Base-by-base conservation (phyloP, 176 grass and related monocot species). In the Carex kokanica region DNA sequence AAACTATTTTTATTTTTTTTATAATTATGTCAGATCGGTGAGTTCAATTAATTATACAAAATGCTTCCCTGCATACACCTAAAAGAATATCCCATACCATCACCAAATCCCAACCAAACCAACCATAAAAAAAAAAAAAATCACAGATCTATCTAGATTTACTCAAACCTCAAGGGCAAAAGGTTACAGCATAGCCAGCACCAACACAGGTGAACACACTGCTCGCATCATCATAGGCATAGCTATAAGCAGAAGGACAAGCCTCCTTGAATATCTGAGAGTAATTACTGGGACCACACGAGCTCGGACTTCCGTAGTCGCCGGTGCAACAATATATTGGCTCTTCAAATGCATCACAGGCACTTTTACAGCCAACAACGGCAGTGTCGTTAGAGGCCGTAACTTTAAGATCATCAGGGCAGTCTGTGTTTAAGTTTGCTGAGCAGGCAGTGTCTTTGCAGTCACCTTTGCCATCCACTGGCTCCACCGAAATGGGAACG, bases 161-260 rank as follows among this genome's bases (percentile, higher is more conserved):
- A 31, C 24, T 54, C 17, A 62, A 32, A 3, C 0, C 0, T 75
- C 32, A 70, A 57, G 92, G 92, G 83, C 92, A 94, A 85, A 94
- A 94, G 80, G 92, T 91, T 79, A 94, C 38, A 86, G 61, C 79
- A 62, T 94, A 94, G 75, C 59, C 83, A 10, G 92, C 66, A 16
- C 83, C 83, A 6, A 34, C 17, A 64, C 89, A 94, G 13, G 92
- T 91, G 83, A 94, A 91, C 2, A 90, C 87, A 81, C 89, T 91
- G 21, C 73, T 94, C 25, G 89, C 87, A 72, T 94, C 89, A 65
- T 94, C 92, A 47, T 88, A 94, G 0, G 92, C 90, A 81, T 90
- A 95, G 90, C 88, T 92, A 88, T 95, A 95, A 0, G 93, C 90
- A 32, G 84, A 36, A 32, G 92, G 92, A 86, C 92, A 94, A 0